phyloP scores from a whole-genome alignment of 768 basidiomycete species.

The Exsudoporus frostii region DNA sequence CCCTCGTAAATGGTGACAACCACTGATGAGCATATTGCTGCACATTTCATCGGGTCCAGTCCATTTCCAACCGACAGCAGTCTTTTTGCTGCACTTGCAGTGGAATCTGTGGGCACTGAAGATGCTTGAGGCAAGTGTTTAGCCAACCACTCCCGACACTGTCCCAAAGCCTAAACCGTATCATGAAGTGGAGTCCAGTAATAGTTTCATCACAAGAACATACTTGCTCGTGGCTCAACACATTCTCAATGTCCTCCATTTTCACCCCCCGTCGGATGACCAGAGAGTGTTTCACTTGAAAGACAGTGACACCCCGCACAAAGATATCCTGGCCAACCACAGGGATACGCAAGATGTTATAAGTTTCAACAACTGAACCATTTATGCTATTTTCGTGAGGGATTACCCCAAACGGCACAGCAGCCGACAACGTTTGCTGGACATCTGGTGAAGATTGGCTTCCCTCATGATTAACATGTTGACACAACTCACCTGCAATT shows the following conservation, averaged over 20 bases:
- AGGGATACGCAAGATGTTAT: slow-evolving; percentile 54
- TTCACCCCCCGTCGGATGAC: slow-evolving; percentile 58
- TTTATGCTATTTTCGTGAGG: slow-evolving; percentile 81
- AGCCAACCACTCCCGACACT: slow-evolving; percentile 64
- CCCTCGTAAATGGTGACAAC: slow-evolving; percentile 58
- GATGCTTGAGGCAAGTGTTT: slow-evolving; percentile 50
- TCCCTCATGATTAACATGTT: not conserved
- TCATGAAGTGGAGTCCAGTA: not conserved
- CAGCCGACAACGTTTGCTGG: slow-evolving; percentile 47
- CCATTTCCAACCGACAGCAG: slow-evolving; percentile 33
- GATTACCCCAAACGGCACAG: slow-evolving; percentile 53
- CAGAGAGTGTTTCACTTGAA: slow-evolving; percentile 68
- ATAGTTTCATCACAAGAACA: slow-evolving; percentile 10
- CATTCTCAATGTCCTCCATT: slow-evolving; percentile 48
- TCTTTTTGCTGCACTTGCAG: slow-evolving; percentile 62
- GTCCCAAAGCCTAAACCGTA: slow-evolving; percentile 67
- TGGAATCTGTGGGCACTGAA: slow-evolving; percentile 62
- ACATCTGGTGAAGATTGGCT: slow-evolving; percentile 44
- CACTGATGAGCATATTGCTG: slow-evolving; percentile 72
- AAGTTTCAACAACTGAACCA: slow-evolving; percentile 72
- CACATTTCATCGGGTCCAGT: slow-evolving; percentile 45
- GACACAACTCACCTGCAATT: slow-evolving; percentile 37
- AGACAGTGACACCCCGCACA: slow-evolving; percentile 55
- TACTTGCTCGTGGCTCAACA: slow-evolving; percentile 83
- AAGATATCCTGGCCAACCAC: slow-evolving; percentile 41